A percentile compares a stretch with the other conserved stretches of the same genome.
phyloP scores from a whole-genome alignment of 768 basidiomycete species.

The Boletus pseudopeckii region DNA sequence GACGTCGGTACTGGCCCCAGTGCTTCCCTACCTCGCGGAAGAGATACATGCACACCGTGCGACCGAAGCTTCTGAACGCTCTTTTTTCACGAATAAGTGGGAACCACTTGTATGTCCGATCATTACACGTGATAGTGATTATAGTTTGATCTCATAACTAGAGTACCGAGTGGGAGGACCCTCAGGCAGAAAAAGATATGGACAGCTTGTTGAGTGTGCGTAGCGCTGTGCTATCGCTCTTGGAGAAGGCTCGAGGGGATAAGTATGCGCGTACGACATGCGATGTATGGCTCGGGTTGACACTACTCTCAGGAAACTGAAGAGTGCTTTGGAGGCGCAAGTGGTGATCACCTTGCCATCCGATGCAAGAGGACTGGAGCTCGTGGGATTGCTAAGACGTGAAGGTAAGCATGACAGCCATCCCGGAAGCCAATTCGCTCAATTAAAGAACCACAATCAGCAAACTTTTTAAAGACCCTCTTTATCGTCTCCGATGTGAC shows the following conservation, averaged over 20 bases:
- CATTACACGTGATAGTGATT: not conserved
- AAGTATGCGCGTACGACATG: conserved; percentile 48
- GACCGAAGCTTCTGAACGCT: conserved; percentile 31
- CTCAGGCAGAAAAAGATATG: conserved; percentile 60
- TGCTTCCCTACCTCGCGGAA: conserved; percentile 88
- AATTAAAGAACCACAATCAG: conserved; percentile 35
- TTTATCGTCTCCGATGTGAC: conserved; percentile 78
- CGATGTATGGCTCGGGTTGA: not conserved
- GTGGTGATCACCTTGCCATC: conserved; percentile 59
- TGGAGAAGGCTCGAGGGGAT: conserved; percentile 73
- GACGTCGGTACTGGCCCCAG: conserved; percentile 73
- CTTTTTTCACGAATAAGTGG: conserved; percentile 77
- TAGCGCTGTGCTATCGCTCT: conserved; percentile 53
- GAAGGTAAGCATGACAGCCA: conserved; percentile 23
- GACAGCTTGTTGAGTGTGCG: conserved; percentile 56
- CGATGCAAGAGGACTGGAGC: conserved; percentile 21
- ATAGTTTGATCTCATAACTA: conserved; percentile 22
- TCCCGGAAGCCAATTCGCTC: not conserved
- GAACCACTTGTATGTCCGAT: conserved; percentile 51
- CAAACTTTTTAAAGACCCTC: conserved; percentile 60
- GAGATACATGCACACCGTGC: conserved; percentile 57
- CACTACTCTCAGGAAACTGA: conserved; percentile 52
- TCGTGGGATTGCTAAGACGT: conserved; percentile 45
- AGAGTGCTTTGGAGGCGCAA: conserved; percentile 73
- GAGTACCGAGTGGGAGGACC: conserved; percentile 62